Conservation (phyloP, 805 yeast genomes). For the Danielia reshetovae region DNA sequence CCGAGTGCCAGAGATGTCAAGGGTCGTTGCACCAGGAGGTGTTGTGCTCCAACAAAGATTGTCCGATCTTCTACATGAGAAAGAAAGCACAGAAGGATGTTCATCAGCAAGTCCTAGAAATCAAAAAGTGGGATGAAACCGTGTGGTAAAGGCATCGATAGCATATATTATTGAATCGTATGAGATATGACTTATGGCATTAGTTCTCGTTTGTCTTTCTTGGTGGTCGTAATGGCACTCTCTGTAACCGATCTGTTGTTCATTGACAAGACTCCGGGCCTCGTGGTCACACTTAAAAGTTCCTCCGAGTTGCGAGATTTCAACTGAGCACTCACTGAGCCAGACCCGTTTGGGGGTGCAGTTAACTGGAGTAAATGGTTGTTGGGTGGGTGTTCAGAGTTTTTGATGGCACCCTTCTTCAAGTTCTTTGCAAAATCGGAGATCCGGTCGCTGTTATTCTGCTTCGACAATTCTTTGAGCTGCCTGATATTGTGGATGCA, state of each 20-base stretch:
- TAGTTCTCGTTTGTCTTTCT: constrained; percentile 1
- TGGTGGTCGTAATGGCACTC: constrained; percentile 18
- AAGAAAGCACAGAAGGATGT: constrained; percentile 79
- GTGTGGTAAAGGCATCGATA: constrained; percentile 38
- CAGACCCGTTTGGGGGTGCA: no score
- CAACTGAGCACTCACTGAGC: no score
- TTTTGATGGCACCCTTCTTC: constrained; percentile 25
- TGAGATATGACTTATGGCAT: background rate
- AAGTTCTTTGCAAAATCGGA: constrained; percentile 45
- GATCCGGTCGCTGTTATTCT: constrained; percentile 41
- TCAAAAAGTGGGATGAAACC: constrained; percentile 62
- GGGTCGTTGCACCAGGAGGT: constrained; percentile 96
- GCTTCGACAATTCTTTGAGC: constrained; percentile 52
- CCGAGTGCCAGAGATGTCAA: constrained; percentile 97
- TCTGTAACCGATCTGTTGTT: constrained; percentile 34
- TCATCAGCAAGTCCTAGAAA: constrained; percentile 50
- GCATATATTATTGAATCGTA: background rate
- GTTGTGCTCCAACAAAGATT: constrained; percentile 89
- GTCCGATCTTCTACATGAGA: constrained; percentile 97
- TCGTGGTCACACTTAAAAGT: constrained; percentile 10
- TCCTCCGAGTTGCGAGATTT: constrained; percentile 27
- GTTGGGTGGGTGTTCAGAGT: background rate
- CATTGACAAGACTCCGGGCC: constrained; percentile 31
- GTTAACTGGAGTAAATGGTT: no score
- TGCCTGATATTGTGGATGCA: constrained; percentile 71